These are phyloP conservation scores for Areca catechu DNA, from an alignment of 176 grass and related monocot species.

Conservation along the genomic window DNA sequence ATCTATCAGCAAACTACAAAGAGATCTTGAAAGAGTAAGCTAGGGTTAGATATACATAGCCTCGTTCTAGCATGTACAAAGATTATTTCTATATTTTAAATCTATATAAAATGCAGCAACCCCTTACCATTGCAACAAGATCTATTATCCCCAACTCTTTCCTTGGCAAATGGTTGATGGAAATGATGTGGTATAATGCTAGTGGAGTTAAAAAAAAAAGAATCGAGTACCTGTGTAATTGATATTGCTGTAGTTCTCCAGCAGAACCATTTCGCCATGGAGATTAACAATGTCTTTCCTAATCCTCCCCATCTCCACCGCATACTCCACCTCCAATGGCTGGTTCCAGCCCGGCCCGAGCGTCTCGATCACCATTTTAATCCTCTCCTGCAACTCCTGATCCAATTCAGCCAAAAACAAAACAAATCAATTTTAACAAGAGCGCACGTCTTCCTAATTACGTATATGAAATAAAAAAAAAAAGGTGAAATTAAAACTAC, in stretches of 20 bases:
- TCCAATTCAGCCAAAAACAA: not conserved
- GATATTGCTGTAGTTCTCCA: conserved; percentile 67
- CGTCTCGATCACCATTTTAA: conserved; percentile 19
- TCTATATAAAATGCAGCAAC: too few relatives aligned
- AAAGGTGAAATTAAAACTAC: too few relatives aligned
- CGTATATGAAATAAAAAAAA: not conserved
- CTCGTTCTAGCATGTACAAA: too few relatives aligned
- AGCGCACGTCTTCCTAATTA: not conserved
- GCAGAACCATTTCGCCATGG: conserved; percentile 73
- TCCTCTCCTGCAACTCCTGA: conserved; percentile 59
- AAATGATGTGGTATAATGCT: too few relatives aligned
- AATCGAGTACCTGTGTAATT: conserved; percentile 63
- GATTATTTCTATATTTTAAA: too few relatives aligned
- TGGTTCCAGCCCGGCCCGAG: not conserved
- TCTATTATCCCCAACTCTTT: not conserved
- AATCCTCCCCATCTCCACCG: conserved; percentile 21
- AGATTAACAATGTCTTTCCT: conserved; percentile 64
- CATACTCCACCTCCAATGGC: conserved; percentile 5
- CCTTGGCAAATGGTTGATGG: too few relatives aligned
- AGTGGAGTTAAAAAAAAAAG: not conserved
- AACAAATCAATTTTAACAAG: not conserved
- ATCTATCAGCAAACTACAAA: too few relatives aligned
- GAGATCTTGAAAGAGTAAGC: too few relatives aligned
- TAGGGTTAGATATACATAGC: too few relatives aligned
- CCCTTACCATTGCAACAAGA: too few relatives aligned